Evolutionary conservation across 257 asterid genomes (phyloP).

Genomic region (Verbascum thapsus): DNA sequence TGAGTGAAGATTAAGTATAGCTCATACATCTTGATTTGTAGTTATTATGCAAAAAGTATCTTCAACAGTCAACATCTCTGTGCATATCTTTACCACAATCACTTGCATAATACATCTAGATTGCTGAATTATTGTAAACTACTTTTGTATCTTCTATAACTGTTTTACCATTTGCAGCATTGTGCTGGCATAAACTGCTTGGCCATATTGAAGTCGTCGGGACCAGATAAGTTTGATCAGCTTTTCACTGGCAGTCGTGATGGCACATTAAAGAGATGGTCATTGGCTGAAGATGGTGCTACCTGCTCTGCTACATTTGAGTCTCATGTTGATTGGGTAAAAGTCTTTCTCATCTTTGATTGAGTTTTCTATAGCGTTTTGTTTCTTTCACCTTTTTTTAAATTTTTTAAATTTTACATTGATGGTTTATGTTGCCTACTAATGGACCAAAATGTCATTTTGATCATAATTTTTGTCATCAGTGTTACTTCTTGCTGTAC

Average conservation of each 20-base stretch:
- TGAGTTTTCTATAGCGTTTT: background rate
- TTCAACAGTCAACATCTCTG: background rate
- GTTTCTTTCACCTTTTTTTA: too few relatives aligned
- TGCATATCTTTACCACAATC: background rate
- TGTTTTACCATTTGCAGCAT: conserved; percentile 54
- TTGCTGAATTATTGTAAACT: too few relatives aligned
- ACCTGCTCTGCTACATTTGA: conserved; percentile 89
- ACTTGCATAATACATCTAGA: too few relatives aligned
- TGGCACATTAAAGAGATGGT: conserved; percentile 95
- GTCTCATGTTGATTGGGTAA: conserved; percentile 99
- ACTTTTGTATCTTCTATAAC: too few relatives aligned
- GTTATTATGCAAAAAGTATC: background rate
- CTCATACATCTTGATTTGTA: background rate
- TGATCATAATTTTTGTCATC: background rate
- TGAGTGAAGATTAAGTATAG: background rate
- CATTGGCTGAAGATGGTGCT: conserved; percentile 65
- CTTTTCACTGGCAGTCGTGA: conserved; percentile 96
- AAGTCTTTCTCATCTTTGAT: conserved; percentile 24
- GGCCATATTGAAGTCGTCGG: conserved; percentile 67
- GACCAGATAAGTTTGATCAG: conserved; percentile 54
- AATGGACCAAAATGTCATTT: conserved; percentile 3
- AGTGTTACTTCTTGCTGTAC: conserved; percentile 4
- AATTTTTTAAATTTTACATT: conserved; percentile 5
- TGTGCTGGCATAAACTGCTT: conserved; percentile 94
- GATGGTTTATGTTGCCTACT: conserved; percentile 13